phyloP scores from a whole-genome alignment of 2,329 filamentous ascomycete genomes.

The Fusarium brevicatenulatum region DNA sequence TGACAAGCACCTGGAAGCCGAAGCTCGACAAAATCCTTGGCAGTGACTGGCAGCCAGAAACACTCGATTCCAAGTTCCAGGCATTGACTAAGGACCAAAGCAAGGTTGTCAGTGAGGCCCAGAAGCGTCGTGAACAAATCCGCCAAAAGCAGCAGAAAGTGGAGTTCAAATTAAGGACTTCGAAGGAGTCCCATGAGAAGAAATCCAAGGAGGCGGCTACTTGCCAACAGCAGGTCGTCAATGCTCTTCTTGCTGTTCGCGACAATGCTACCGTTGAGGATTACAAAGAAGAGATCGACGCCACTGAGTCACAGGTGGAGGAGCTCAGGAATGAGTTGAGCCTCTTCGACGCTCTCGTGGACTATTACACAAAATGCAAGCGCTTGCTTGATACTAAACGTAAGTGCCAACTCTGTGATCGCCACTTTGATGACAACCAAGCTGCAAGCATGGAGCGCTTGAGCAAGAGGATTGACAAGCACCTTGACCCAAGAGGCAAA shows the following conservation, averaged over 20 bases:
- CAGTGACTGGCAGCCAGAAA: conserved; percentile 72
- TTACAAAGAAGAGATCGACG: conserved; percentile 61
- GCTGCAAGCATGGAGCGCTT: conserved; percentile 70
- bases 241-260: conserved; percentile 58
- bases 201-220: conserved; percentile 70
- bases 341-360: conserved; percentile 73
- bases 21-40: conserved; percentile 75
- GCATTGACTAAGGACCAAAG: conserved; percentile 66
- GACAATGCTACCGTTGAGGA: conserved; percentile 62
- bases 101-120: conserved; percentile 69
- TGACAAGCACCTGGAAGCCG: conserved; percentile 77
- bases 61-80: conserved; percentile 78
- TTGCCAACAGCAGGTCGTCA: conserved; percentile 67
- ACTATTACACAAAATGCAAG: conserved; percentile 77
- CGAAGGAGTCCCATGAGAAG: conserved; percentile 71
- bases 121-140: conserved; percentile 75
- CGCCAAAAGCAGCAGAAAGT: conserved; percentile 80
- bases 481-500: conserved; percentile 70
- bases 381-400: conserved; percentile 73
- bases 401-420: conserved; percentile 79
- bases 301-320: conserved; percentile 67
- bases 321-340: conserved; percentile 73
- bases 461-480: conserved; percentile 72
- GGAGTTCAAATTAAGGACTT: conserved; percentile 75
- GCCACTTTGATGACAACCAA: conserved; percentile 71